Base-by-base conservation (phyloP, 2,329 filamentous ascomycete species). In the Hypocrella siamensis region DNA sequence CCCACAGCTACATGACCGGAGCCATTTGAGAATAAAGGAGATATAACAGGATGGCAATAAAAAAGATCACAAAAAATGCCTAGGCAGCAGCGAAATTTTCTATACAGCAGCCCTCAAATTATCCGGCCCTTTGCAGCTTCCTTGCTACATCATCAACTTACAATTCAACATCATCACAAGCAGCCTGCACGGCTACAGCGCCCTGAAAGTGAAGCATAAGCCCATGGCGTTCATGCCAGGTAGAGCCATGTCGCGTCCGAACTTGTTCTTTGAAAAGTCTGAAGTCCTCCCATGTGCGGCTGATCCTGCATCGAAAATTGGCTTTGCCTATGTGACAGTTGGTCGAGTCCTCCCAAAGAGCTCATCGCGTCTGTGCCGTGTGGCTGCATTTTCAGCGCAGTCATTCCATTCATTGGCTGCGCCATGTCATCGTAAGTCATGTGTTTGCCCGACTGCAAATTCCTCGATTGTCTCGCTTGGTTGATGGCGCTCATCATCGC, bases 401-500 rank as follows among this genome's bases (percentile, higher is more conserved):
- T 17, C 22, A 46, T 31, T 7, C 31, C 30, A 9, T 43, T 52
- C 19, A 47, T 39, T 24, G 48, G 44, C 27, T 54, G 54, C 11
- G 35, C 12, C n/a, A 37, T 36, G 28, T 28, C 33, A 17, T 51
- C 43, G 6, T 56, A 41, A 2, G 48, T 33, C 12, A 52, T 45
- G 31, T 52, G 52, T 7, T 47, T 42, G 26, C 38, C 40, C 17
- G 39, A 40, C 2, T 50, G 35, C 35, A 46, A 42, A 6, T 35
- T 31, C 14, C 32, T 46, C 6, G 44, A 15, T n/a, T 42, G 44
- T 19, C 38, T 28, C 4, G 40, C 25, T 8, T 44, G 47, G 19
- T 57, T 54, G 32, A 70, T 51, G 1, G 62, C 61, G 22, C 55
- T 67, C 56, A 71, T 65, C 25, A 66, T 57, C 48, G 72, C 63